phyloP scores from a whole-genome alignment of 2,329 filamentous ascomycete species.

The Trichoderma afroharzianum region DNA sequence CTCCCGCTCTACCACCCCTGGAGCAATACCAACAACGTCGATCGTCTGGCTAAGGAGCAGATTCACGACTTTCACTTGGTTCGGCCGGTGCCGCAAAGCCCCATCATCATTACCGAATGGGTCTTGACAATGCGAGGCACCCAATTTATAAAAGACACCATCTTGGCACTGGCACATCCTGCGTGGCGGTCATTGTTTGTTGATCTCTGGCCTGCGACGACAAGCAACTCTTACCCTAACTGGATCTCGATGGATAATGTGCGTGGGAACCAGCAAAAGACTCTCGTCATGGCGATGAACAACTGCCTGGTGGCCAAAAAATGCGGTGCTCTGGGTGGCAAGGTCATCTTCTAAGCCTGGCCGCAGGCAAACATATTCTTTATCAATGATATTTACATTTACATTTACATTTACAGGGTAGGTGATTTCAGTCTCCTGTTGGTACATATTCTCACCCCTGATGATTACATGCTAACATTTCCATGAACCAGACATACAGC shows the following conservation, averaged over 20 bases:
- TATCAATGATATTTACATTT: neutral
- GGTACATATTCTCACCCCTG: neutral
- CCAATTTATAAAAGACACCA: neutral
- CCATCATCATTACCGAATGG: constrained; percentile 28
- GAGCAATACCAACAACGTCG: constrained; percentile 21
- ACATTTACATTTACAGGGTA: neutral
- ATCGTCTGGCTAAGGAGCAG: constrained; percentile 24
- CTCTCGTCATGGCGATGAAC: constrained; percentile 29
- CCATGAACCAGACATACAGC: neutral
- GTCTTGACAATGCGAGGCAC: constrained; percentile 23
- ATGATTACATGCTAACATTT: neutral
- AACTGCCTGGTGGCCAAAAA: constrained; percentile 28
- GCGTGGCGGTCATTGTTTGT: constrained; percentile 25
- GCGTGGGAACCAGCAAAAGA: constrained; percentile 25
- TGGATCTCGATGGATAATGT: constrained; percentile 32
- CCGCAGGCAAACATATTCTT: neutral
- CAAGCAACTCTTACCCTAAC: constrained; percentile 29
- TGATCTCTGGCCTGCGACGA: constrained; percentile 26
- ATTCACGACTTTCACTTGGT: constrained; percentile 17
- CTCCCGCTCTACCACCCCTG: constrained; percentile 27
- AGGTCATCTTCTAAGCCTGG: constrained; percentile 12
- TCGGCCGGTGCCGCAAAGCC: constrained; percentile 16
- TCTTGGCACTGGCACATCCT: constrained; percentile 18
- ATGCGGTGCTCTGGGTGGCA: constrained; percentile 26
- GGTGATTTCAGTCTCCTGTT: neutral